Base-by-base conservation (phyloP, 2,329 filamentous ascomycete genomes). In the Tolypocladium amazonense region DNA sequence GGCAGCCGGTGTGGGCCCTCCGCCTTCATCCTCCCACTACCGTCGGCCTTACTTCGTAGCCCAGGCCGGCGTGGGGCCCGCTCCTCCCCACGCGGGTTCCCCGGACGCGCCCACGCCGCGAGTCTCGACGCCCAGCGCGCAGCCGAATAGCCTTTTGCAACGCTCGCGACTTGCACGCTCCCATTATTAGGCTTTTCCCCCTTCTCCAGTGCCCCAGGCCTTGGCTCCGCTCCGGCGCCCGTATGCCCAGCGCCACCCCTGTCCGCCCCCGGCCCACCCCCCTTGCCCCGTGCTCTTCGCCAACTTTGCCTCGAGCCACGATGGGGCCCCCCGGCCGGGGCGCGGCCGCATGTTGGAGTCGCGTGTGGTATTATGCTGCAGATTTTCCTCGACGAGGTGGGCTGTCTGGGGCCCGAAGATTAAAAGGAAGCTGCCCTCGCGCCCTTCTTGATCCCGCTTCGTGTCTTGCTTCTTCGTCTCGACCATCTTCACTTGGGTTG, bases 41-140 rank as follows among this genome's bases (percentile, higher is more conserved):
- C 56, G 56, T 68, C 68, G 69, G 70, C 70, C 62, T 69, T 71
- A 70, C 69, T 63, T 71, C 68, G 70, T 67, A 69, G 69, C 70
- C 58, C 58, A 61, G 61, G 59, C 61, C 59, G 50, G 54, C 58
- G 60, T 39, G 47, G 18, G 61, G 58, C 62, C 62, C 64, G 63
- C 63, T 39, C 59, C 62, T 59, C 57, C 58, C 56, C 59, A 61
- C 57, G 64, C 62, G 62, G 62, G 61, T 70, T 71, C 70, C 70
- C 70, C 70, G 65, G 69, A 71, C 58, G 43, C 47, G 47, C 18
- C 4, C 58, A n/a, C 37, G 41, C 30, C 52, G 30, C 9, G 5
- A 25, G 25, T 35, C 56, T 33, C 35, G 56, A 50, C 43, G 11
- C 43, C 3, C 33, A 4, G 33, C 33, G 33, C 33, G 33, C 33